These are phyloP conservation scores for Verticillium zaregamsianum DNA, from an alignment of 2,329 filamentous ascomycete genomes.

Conservation along the genomic window DNA sequence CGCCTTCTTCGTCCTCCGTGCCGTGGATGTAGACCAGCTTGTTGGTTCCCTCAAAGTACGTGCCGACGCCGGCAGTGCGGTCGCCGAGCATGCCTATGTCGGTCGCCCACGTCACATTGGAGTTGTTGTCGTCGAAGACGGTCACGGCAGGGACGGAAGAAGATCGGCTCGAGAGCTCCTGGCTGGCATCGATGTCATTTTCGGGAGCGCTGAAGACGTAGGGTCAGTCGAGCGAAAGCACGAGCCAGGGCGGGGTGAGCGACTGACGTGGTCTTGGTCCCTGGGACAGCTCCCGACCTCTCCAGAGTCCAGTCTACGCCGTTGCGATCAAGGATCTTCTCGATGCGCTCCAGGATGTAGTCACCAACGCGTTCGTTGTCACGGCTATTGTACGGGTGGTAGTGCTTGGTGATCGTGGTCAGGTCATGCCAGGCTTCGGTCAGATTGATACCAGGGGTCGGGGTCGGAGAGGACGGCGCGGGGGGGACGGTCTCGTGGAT, in stretches of 20 bases:
- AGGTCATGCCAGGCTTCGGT: constrained; percentile 85
- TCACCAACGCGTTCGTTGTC: constrained; percentile 75
- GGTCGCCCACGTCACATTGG: constrained; percentile 68
- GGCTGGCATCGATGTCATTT: background rate
- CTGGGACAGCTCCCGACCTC: constrained; percentile 24
- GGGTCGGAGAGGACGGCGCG: constrained; percentile 47
- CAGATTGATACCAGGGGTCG: constrained; percentile 63
- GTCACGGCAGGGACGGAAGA: constrained; percentile 43
- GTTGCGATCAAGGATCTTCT: constrained; percentile 64
- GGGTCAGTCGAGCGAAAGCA: background rate
- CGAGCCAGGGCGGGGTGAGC: background rate
- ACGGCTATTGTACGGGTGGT: constrained; percentile 85
- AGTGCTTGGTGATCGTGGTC: constrained; percentile 65
- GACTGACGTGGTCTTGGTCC: constrained; percentile 16
- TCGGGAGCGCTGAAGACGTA: background rate
- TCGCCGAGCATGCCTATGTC: constrained; percentile 23
- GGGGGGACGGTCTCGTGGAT: constrained; percentile 71
- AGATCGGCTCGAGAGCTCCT: background rate
- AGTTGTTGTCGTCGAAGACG: constrained; percentile 73
- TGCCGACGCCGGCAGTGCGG: constrained; percentile 32
- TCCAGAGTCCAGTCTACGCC: constrained; percentile 42
- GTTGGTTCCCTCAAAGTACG: constrained; percentile 92
- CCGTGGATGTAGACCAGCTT: constrained; percentile 90
- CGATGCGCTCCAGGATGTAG: constrained; percentile 69
- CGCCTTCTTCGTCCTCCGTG: constrained; percentile 63